phyloP scores from a whole-genome alignment of 176 grass and related monocot genomes.

The Melocanna baccifera region DNA sequence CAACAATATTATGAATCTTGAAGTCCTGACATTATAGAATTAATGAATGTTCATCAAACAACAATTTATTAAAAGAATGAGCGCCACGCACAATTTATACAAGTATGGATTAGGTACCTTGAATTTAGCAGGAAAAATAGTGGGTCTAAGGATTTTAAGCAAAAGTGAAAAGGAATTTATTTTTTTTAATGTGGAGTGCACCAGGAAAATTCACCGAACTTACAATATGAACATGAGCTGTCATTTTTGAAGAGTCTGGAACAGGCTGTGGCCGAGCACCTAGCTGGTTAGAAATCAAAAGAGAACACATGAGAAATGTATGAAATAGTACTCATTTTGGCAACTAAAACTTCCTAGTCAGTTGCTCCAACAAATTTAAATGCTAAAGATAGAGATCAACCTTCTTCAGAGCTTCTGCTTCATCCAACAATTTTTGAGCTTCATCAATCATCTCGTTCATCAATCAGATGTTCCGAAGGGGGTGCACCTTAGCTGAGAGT shows the following conservation, averaged over 20 bases:
- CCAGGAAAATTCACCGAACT: constrained; percentile 37
- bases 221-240: constrained; percentile 80
- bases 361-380: constrained; percentile 22
- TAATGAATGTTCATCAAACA: no score
- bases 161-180: not conserved
- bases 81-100: no score
- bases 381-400: constrained; percentile 36
- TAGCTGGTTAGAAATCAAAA: constrained; percentile 48
- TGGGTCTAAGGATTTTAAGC: not conserved
- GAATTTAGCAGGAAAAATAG: constrained; percentile 58
- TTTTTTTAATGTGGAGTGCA: constrained; percentile 5
- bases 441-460: constrained; percentile 78
- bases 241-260: constrained; percentile 67
- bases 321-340: not conserved
- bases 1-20: constrained; percentile 95
- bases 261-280: constrained; percentile 52
- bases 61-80: no score
- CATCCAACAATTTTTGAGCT: constrained; percentile 90
- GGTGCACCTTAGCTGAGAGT: no score
- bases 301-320: constrained; percentile 13
- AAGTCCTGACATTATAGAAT: constrained; percentile 70
- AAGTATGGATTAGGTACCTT: no score
- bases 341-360: constrained; percentile 21
- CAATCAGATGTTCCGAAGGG: no score
- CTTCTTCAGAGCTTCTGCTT: constrained; percentile 97